Percentiles rank a stretch among this genome's conserved stretches.
Conservation (phyloP, 2,329 filamentous ascomycete species). For the Ceratocystis albifundus region DNA sequence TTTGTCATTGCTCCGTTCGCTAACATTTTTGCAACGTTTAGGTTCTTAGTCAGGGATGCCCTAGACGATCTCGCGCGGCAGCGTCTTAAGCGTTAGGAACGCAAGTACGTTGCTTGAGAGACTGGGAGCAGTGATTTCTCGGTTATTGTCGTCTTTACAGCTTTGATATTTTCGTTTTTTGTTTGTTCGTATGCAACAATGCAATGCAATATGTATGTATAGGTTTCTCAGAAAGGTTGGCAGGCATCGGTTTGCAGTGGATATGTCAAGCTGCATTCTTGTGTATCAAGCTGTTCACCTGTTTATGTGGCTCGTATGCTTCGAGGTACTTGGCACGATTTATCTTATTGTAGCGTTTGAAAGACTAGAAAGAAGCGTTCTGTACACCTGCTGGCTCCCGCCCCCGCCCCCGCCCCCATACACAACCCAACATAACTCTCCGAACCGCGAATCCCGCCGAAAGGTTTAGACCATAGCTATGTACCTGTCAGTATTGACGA, state of each 20-base stretch:
- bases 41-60: slow-evolving; percentile 77
- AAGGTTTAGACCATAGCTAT: slow-evolving; percentile 26
- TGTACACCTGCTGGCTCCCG: not conserved
- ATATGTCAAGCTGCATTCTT: not conserved
- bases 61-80: slow-evolving; percentile 62
- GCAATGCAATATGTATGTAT: not conserved
- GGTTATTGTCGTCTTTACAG: not conserved
- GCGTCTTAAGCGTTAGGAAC: slow-evolving; percentile 21
- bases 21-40: slow-evolving; percentile 30
- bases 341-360: not conserved
- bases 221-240: not conserved
- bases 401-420: too few species aligned
- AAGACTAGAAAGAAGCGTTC: slow-evolving; percentile 14
- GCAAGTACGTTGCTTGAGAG: slow-evolving; percentile 5
- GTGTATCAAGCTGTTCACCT: not conserved
- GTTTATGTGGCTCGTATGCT: not conserved
- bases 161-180: slow-evolving; percentile 9
- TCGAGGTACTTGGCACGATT: not conserved
- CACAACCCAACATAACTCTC: not conserved
- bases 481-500: slow-evolving; percentile 26
- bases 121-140: not conserved
- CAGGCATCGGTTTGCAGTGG: not conserved
- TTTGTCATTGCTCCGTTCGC: not conserved
- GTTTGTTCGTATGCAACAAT: not conserved
- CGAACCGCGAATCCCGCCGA: slow-evolving; percentile 22